A percentile compares a stretch with the other conserved stretches of the same genome.
Evolutionary conservation across 2,329 filamentous ascomycete genomes (phyloP).

Genomic region (Aspergillus texensis): DNA sequence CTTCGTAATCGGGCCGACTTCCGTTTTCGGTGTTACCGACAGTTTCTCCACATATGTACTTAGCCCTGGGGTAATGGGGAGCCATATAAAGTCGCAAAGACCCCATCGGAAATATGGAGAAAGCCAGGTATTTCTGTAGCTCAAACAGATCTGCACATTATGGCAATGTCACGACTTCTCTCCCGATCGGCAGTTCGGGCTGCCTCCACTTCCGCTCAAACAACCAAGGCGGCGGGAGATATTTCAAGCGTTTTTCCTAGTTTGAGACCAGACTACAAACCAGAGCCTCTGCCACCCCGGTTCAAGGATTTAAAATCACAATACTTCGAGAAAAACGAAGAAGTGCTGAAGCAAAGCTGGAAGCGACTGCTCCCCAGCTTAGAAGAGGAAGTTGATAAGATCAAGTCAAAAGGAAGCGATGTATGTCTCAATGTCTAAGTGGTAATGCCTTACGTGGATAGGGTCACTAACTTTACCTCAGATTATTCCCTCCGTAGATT

Average conservation of each 20-base stretch:
- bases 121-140: too few species aligned
- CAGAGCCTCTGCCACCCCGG: constrained; percentile 44
- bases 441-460: too few species aligned
- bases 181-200: constrained; percentile 31
- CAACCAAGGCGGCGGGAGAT: constrained; percentile 49
- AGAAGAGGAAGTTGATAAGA: constrained; percentile 43
- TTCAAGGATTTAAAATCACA: constrained; percentile 45
- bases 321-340: constrained; percentile 44
- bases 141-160: constrained; percentile 13
- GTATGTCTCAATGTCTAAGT: constrained; percentile 30
- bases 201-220: constrained; percentile 36
- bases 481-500: constrained; percentile 49
- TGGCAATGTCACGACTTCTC: constrained; percentile 34
- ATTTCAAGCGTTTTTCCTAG: constrained; percentile 54
- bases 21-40: constrained; percentile 12
- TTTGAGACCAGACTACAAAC: constrained; percentile 45
- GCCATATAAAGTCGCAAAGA: constrained; percentile 19
- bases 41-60: constrained; percentile 14
- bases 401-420: constrained; percentile 43
- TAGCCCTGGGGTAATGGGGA: constrained; percentile 1
- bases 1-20: constrained; percentile 19
- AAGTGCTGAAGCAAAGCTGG: constrained; percentile 45
- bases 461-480: constrained; percentile 19
- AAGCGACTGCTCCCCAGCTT: constrained; percentile 44
- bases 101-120: not conserved